Evolutionary conservation across 108 stramenopile genomes (phyloP), one percentile per base, ranked within the genome.

Genomic region (Cyclotella atomus): DNA sequence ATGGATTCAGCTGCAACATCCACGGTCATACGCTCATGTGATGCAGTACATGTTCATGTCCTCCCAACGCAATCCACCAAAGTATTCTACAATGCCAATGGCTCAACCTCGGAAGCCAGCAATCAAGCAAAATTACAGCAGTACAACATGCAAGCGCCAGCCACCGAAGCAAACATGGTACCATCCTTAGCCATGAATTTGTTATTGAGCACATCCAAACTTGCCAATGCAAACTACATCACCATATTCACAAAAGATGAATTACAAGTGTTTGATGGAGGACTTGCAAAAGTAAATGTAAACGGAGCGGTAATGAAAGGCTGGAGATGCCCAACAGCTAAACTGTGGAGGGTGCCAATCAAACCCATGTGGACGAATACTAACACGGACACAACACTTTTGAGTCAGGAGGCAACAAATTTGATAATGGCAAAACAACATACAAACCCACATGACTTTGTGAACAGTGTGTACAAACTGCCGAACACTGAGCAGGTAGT

Each of bases 181-280:
- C 67, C 67, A 23, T 3, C 17, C 2, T 19, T 61, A 0, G 0
- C 59, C 0, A 47, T 5, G 16, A 47, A 60, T 2, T 59, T 57
- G 0, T 49, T 71, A 23, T 46, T 61, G 25, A 71, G 70, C 45
- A 47, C 45, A 12, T 14, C 21, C 17, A 71, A 70, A 50, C 17
- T 71, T 0, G 59, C 70, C 21, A 45, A 49, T 33, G 70, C 29
- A 34, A 60, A 61, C 32, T 61, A 71, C 47, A 67, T 67, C 19
- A 43, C 4, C 2, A 32, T 59, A 5, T 59, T 59, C 30, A 33
- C 32, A n/a, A 32, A 32, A 32, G 29, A 30, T 30, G 29, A 59
- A 32, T 1, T 59, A 2, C 1, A 59, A 7, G 24, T 12, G 14
- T 59, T 59, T 32, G 56, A 59, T 59, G 10, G 10, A 34, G 30